Evolutionary conservation across 441 rosid genomes (phyloP).

Genomic region (Manihot esculenta): DNA sequence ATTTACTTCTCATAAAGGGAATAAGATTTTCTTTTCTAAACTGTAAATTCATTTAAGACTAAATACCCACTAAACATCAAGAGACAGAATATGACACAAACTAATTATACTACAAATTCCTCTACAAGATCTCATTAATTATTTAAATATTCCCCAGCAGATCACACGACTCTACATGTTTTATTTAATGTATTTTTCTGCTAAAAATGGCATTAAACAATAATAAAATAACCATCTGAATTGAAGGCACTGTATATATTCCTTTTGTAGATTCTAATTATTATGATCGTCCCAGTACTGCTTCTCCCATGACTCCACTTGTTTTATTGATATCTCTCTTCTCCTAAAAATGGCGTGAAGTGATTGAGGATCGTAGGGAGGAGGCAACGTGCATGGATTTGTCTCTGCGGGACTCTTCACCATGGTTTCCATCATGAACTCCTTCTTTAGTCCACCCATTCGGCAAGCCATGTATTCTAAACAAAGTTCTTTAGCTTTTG

Average conservation of each 20-base stretch:
- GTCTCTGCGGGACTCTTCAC: conserved; percentile 53
- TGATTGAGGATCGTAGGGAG: conserved; percentile 59
- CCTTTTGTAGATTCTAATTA: conserved; percentile 10
- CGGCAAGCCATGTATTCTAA: conserved; percentile 64
- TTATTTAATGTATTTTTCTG: background rate
- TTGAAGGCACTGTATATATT: background rate
- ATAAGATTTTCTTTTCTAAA: too few relatives aligned
- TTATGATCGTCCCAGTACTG: conserved; percentile 49
- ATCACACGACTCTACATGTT: background rate
- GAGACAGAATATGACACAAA: too few relatives aligned
- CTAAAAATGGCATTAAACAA: background rate
- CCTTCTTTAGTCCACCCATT: conserved; percentile 39
- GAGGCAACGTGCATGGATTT: conserved; percentile 72
- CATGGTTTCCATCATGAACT: conserved; percentile 69
- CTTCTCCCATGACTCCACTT: conserved; percentile 56
- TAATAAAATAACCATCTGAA: background rate
- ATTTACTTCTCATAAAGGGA: too few relatives aligned
- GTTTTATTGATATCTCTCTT: conserved; percentile 36
- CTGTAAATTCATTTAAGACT: too few relatives aligned
- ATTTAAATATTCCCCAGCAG: background rate
- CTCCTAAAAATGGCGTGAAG: conserved; percentile 34
- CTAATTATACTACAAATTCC: too few relatives aligned
- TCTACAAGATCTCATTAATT: background rate
- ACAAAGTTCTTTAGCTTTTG: conserved; percentile 49
- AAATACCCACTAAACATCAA: too few relatives aligned